These are phyloP conservation scores for Sporothrix pallida DNA, from an alignment of 2,329 filamentous ascomycete species.

Conservation along the genomic window DNA sequence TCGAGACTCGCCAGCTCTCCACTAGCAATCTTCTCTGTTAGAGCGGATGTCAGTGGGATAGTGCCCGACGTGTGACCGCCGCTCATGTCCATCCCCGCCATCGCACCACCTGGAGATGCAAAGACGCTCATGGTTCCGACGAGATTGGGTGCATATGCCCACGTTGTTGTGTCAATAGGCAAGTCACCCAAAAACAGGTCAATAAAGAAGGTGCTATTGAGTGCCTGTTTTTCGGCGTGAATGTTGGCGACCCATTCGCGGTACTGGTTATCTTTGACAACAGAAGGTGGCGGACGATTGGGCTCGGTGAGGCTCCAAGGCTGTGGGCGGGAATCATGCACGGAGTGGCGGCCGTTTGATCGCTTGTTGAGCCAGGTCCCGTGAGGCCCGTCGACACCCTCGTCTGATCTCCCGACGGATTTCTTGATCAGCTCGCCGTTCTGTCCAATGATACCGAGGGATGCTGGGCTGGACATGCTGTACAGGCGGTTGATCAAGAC, in stretches of 20 bases:
- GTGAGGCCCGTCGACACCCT: neutral
- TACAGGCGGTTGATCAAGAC: slow-evolving; percentile 66
- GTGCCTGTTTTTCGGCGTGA: slow-evolving; percentile 62
- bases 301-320: neutral
- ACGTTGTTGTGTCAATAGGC: slow-evolving; percentile 51
- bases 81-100: slow-evolving; percentile 40
- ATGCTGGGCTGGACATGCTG: slow-evolving; percentile 53
- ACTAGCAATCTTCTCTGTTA: slow-evolving; percentile 51
- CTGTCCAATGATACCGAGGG: slow-evolving; percentile 39
- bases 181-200: slow-evolving; percentile 70
- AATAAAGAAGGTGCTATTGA: slow-evolving; percentile 67
- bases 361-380: neutral
- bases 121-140: slow-evolving; percentile 68
- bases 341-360: neutral
- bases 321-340: neutral
- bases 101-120: slow-evolving; percentile 43
- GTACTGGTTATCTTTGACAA: slow-evolving; percentile 53
- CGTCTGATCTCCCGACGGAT: neutral
- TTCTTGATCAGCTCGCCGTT: neutral
- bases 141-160: slow-evolving; percentile 60
- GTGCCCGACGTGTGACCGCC: slow-evolving; percentile 54
- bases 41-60: slow-evolving; percentile 57
- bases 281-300: slow-evolving; percentile 24
- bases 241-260: slow-evolving; percentile 74
- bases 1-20: slow-evolving; percentile 49